Conservation (phyloP, 179 eudicot species). For the Nepenthes alata region DNA sequence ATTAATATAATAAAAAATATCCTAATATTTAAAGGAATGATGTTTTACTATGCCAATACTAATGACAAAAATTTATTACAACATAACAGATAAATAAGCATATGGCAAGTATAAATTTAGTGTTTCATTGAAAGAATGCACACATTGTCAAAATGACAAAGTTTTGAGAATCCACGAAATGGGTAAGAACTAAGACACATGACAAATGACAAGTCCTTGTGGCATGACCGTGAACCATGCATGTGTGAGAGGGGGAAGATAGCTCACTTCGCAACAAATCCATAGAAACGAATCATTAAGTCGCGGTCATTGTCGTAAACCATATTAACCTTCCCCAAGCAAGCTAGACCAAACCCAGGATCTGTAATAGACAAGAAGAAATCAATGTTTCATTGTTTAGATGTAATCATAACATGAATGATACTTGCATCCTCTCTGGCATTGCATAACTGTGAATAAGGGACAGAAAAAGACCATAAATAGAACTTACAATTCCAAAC, state of each 20-base stretch:
- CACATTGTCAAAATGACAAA: no score
- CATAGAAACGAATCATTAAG: constrained; percentile 74
- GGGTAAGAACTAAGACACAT: background rate
- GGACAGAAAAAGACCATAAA: no score
- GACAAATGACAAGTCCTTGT: background rate
- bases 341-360: constrained; percentile 78
- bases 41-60: no score
- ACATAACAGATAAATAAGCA: no score
- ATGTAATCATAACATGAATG: background rate
- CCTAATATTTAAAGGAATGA: no score
- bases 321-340: constrained; percentile 81
- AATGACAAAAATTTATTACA: no score
- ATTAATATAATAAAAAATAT: no score
- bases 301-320: constrained; percentile 72
- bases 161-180: background rate
- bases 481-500: no score
- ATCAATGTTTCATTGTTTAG: background rate
- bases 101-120: no score
- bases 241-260: constrained; percentile 8
- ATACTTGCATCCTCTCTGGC: no score
- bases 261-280: constrained; percentile 62
- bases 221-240: background rate
- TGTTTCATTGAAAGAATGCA: no score
- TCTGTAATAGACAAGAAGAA: constrained; percentile 31
- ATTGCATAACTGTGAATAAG: no score